phyloP scores from a whole-genome alignment of 1,139 yeast genomes.

The Kodamaea arcana region DNA sequence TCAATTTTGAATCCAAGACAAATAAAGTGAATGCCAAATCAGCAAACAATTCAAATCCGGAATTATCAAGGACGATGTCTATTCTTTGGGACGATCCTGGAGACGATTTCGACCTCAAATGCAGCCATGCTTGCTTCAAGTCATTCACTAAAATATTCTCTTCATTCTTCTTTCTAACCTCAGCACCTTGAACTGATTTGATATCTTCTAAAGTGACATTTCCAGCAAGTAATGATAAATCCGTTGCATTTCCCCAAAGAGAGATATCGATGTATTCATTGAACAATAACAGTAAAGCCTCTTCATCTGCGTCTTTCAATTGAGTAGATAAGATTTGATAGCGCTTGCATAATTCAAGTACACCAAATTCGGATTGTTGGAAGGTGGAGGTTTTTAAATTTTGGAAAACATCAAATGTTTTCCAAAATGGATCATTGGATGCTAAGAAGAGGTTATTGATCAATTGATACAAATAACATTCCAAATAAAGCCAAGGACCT shows the following conservation, averaged over 20 bases:
- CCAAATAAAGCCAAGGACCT: constrained; percentile 92
- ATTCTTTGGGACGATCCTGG: constrained; percentile 44
- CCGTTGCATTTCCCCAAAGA: constrained; percentile 98
- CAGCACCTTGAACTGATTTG: constrained; percentile 86
- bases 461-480: constrained; percentile 75
- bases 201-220: constrained; percentile 79
- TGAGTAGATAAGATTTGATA: constrained; percentile 41
- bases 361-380: constrained; percentile 70
- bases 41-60: constrained; percentile 92
- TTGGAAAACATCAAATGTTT: constrained; percentile 66
- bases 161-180: constrained; percentile 78
- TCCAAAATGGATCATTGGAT: constrained; percentile 38
- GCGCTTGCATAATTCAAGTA: constrained; percentile 73
- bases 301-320: constrained; percentile 34
- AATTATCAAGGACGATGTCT: constrained; percentile 87
- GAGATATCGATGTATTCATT: constrained; percentile 84
- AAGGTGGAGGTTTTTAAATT: constrained; percentile 70
- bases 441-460: constrained; percentile 47
- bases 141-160: constrained; percentile 81
- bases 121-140: constrained; percentile 62
- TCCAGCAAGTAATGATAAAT: constrained; percentile 80
- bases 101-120: constrained; percentile 26
- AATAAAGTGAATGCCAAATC: constrained; percentile 76
- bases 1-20: constrained; percentile 66
- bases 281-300: constrained; percentile 53